Evolutionary conservation across 2,329 filamentous ascomycete species (phyloP).

Genomic region (Sclerotinia sclerotiorum): DNA sequence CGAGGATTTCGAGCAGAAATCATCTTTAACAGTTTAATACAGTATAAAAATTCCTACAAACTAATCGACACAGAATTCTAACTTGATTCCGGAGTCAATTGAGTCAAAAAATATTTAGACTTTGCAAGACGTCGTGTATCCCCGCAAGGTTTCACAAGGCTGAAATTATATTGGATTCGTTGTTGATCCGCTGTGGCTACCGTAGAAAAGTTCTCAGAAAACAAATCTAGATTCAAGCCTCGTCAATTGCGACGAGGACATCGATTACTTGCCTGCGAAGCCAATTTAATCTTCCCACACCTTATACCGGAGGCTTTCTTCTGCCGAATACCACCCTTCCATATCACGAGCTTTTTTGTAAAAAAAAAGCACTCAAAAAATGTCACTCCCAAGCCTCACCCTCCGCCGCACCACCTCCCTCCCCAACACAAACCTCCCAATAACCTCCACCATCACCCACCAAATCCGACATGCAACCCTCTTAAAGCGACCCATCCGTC

Average conservation of each 20-base stretch:
- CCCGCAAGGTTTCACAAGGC: constrained; percentile 10
- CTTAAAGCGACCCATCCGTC: constrained; percentile 81
- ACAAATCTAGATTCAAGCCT: constrained; percentile 14
- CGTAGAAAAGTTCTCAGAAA: constrained; percentile 21
- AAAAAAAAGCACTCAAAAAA: constrained; percentile 15
- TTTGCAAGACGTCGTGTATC: neutral
- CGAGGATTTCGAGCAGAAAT: neutral
- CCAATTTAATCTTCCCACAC: constrained; percentile 27
- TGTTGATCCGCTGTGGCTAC: neutral
- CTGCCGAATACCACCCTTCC: constrained; percentile 3
- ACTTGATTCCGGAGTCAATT: neutral
- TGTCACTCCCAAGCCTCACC: constrained; percentile 29
- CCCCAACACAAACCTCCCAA: neutral
- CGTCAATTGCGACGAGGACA: constrained; percentile 10
- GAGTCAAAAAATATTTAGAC: neutral
- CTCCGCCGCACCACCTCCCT: constrained; percentile 29
- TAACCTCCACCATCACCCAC: constrained; percentile 16
- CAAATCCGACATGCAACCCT: constrained; percentile 73
- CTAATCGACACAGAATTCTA: neutral
- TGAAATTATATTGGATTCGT: constrained; percentile 1
- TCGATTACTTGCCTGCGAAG: neutral
- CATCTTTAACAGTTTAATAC: neutral
- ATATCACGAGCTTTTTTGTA: constrained; percentile 17
- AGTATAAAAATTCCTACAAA: neutral
- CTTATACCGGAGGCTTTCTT: neutral